Conservation (phyloP, 805 yeast genomes). For the Candida yuanshanica region DNA sequence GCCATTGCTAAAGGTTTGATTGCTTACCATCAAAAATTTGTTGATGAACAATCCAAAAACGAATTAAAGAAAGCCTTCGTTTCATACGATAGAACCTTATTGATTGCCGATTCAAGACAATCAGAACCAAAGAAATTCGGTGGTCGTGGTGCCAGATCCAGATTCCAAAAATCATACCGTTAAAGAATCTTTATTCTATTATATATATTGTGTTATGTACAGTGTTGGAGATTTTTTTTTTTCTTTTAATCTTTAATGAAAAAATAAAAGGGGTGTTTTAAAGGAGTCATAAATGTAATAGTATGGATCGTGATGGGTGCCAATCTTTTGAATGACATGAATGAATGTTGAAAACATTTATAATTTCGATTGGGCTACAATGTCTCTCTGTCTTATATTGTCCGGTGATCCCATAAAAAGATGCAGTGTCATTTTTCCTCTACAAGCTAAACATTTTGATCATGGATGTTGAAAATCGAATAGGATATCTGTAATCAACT, state of each 20-base stretch:
- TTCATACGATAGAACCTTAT: conserved; percentile 97
- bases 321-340: no score
- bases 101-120: conserved; percentile 99
- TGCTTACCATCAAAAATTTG: conserved; percentile 99
- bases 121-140: conserved; percentile 99
- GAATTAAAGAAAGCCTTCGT: conserved; percentile 98
- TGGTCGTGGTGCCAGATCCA: conserved; percentile 99
- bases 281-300: conserved; percentile 1
- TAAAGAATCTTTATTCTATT: conserved; percentile 34
- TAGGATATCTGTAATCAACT: no score
- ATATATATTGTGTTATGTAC: conserved; percentile 15
- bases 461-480: no score
- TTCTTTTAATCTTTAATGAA: conserved; percentile 11
- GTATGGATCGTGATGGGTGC: no score
- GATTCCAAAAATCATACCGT: conserved; percentile 99
- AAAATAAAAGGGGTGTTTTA: conserved; percentile 9
- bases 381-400: no score
- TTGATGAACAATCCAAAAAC: conserved; percentile 99
- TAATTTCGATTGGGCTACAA: no score
- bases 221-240: conserved; percentile 9
- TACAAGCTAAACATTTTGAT: no score
- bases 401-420: no score
- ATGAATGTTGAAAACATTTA: no score
- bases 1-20: conserved; percentile 99
- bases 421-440: no score